phyloP scores from a whole-genome alignment of 2,329 filamentous ascomycete species.

The Metarhizium rileyi region DNA sequence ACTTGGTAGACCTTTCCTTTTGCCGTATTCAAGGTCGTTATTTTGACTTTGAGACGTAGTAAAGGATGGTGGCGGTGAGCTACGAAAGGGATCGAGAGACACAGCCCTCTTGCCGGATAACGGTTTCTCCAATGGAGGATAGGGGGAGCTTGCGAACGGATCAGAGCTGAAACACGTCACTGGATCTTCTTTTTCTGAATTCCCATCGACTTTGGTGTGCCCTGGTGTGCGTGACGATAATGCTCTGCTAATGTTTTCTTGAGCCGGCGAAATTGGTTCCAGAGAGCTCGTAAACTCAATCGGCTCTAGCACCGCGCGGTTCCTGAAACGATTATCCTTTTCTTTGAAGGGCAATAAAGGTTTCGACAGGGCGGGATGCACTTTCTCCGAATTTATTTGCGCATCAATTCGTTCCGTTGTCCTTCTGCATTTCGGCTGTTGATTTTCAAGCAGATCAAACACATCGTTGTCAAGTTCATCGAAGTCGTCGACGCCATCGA shows the following conservation, averaged over 20 bases:
- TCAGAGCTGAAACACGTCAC: constrained; percentile 15
- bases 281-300: constrained; percentile 31
- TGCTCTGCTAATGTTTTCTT: neutral
- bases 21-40: neutral
- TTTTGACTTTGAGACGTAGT: neutral
- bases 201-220: neutral
- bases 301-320: constrained; percentile 11
- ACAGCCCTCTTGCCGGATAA: constrained; percentile 2
- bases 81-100: constrained; percentile 11
- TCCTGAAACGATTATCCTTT: neutral
- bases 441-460: constrained; percentile 1
- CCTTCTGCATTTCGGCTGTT: constrained; percentile 1
- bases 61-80: constrained; percentile 5
- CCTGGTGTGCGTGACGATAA: neutral
- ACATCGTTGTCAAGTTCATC: neutral
- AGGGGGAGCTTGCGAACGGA: constrained; percentile 27
- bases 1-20: neutral
- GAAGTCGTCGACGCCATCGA: constrained; percentile 1
- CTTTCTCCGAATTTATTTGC: neutral
- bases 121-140: neutral
- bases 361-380: neutral
- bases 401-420: neutral
- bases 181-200: neutral
- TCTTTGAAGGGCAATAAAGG: neutral
- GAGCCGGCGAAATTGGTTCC: constrained; percentile 5